Conservation (phyloP, 2,329 filamentous ascomycete species). For the Xylariaceae sp. region DNA sequence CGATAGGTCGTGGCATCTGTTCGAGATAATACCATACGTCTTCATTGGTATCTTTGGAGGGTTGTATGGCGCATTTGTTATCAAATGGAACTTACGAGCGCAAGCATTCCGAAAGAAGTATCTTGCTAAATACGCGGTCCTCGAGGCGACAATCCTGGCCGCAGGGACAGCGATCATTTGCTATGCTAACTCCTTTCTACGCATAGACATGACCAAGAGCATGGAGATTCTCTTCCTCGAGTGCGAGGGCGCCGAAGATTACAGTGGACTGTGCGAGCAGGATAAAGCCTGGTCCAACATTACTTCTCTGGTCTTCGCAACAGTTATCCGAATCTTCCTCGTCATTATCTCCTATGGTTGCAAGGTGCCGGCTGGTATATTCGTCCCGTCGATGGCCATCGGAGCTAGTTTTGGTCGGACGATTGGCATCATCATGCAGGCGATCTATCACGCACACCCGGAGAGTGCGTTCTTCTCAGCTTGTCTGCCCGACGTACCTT, state of each 20-base stretch:
- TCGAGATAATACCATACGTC: conserved; percentile 89
- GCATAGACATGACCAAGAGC: conserved; percentile 98
- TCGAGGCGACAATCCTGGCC: conserved; percentile 81
- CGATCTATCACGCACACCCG: conserved; percentile 78
- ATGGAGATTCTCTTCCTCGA: conserved; percentile 98
- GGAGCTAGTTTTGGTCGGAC: conserved; percentile 91
- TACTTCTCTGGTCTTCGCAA: conserved; percentile 70
- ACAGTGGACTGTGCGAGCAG: conserved; percentile 79
- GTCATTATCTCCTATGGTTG: conserved; percentile 96
- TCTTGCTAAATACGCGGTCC: conserved; percentile 72
- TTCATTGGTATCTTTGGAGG: conserved; percentile 89
- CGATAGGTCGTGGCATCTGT: conserved; percentile 96
- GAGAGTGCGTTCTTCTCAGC: conserved; percentile 78
- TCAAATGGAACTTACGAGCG: conserved; percentile 91
- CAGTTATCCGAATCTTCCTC: conserved; percentile 71
- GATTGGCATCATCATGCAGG: conserved; percentile 90
- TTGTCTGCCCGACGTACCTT: conserved; percentile 86
- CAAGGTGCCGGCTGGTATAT: conserved; percentile 96
- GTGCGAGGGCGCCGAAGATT: conserved; percentile 83
- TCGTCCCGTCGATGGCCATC: conserved; percentile 96
- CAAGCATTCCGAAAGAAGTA: conserved; percentile 95
- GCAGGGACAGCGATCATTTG: conserved; percentile 84
- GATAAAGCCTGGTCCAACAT: conserved; percentile 74
- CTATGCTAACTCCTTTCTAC: conserved; percentile 90
- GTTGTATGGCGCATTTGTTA: conserved; percentile 91